Conservation (phyloP, 768 basidiomycete species). For the Crassisporium funariophilum region DNA sequence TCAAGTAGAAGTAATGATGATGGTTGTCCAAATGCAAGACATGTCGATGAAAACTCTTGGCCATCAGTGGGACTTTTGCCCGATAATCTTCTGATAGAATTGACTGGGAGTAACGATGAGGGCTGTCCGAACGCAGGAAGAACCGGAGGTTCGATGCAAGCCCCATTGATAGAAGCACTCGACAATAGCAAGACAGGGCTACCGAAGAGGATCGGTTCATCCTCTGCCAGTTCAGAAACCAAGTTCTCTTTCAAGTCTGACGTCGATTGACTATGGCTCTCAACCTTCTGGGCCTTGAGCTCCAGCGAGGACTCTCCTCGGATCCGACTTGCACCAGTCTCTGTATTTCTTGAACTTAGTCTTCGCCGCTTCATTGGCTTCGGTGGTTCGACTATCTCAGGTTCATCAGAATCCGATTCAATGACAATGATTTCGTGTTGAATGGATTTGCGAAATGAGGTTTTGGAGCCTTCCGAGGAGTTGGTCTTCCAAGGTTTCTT, state of each 20-base stretch:
- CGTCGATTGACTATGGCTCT: background rate
- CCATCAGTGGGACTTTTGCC: no score
- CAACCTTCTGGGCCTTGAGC: background rate
- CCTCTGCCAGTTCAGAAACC: background rate
- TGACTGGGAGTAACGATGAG: background rate
- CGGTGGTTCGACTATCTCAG: conserved; percentile 33
- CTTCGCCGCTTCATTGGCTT: conserved; percentile 22
- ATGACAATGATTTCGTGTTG: conserved; percentile 56
- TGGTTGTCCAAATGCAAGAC: no score
- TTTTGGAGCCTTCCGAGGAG: conserved; percentile 6
- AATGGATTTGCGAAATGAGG: conserved; percentile 1
- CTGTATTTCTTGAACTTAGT: conserved; percentile 15
- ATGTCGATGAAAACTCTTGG: no score
- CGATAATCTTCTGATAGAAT: background rate
- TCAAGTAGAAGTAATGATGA: no score
- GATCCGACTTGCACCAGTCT: conserved; percentile 1
- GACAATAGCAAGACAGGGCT: background rate
- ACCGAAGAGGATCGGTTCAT: background rate
- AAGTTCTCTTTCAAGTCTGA: background rate
- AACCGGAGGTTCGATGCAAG: background rate
- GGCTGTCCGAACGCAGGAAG: background rate
- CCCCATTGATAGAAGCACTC: background rate
- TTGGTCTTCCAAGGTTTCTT: background rate
- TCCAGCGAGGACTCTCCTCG: background rate
- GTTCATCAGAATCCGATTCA: conserved; percentile 60